Evolutionary conservation across 2,329 filamentous ascomycete species (phyloP), one percentile per base, ranked within the genome.

Genomic region (Didymella pinodella): DNA sequence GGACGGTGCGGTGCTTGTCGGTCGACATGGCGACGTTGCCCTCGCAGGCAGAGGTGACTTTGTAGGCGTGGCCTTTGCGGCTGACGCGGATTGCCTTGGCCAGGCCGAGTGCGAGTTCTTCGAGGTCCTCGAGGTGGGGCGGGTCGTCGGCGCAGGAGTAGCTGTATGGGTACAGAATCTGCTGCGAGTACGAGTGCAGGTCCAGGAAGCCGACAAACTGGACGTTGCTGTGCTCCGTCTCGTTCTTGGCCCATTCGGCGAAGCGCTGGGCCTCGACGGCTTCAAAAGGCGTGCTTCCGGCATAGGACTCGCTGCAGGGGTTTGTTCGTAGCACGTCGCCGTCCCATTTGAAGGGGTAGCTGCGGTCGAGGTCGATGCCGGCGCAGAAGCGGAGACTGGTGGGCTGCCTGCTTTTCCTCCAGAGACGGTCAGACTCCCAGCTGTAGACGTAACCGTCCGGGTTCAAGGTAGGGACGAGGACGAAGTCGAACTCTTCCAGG

Each of bases 401-500:
- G 49, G 88, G 85, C 74, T 98, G 94, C 48, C 92, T 84, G 57
- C 95, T 96, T 80, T 98, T 99, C 71, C 94, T 90, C 94, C 94
- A 99, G 0, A 99, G 82, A 7, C 95, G 88, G 75, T 99, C 94
- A 1, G 87, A 87, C 59, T 93, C 87, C 94, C 94, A 98, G 0
- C 91, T 93, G 77, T 97, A 97, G 64, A 92, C 89, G 72, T 97
- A 96, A 29, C 95, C 95, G 75, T 99, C 95, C 0, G 94, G 93
- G 73, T 99, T 99, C 57, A 95, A 78, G 0, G 92, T 91, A 0
- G 95, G 95, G 25, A 98, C 85, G 67, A 98, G 90, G 44, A 98
- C 83, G 67, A 96, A 88, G 76, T 98, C 93, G 71, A 94, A 97
- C 54, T 90, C 84, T 63, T 95, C 84, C 4, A 99, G 84, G 8